phyloP scores from a whole-genome alignment of 2,329 filamentous ascomycete species.

The Pseudogymnoascus sp. region DNA sequence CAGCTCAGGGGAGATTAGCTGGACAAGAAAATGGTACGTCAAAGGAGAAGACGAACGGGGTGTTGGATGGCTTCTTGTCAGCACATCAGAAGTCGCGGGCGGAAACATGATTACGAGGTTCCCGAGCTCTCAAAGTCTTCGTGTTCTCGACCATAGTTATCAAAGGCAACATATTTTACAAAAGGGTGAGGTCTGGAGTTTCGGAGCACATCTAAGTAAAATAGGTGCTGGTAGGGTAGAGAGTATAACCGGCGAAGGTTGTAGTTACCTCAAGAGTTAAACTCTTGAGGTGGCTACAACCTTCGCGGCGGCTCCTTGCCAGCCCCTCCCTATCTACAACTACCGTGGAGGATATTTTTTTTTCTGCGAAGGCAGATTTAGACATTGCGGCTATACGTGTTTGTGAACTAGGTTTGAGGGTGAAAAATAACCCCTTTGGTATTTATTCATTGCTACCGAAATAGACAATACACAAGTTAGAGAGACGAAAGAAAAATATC shows the following conservation, averaged over 20 bases:
- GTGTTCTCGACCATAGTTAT: not conserved
- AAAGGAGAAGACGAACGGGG: not conserved
- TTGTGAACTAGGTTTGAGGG: not conserved
- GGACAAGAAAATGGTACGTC: not conserved
- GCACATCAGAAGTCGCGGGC: not conserved
- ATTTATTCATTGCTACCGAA: not conserved
- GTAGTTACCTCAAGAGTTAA: too few species aligned
- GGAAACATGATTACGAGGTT: not conserved
- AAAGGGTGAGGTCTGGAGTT: not conserved
- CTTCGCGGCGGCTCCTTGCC: not conserved
- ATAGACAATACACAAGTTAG: not conserved
- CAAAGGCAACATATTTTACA: not conserved
- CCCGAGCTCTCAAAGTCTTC: not conserved
- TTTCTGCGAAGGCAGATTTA: not conserved
- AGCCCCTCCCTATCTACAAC: not conserved
- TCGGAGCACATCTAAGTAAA: not conserved
- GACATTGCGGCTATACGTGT: not conserved
- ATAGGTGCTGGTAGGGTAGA: not conserved
- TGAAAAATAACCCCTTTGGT: not conserved
- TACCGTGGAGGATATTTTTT: not conserved
- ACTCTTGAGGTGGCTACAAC: not conserved
- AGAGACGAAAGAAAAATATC: not conserved
- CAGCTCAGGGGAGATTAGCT: not conserved
- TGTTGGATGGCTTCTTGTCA: not conserved
- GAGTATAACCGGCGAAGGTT: too few species aligned